Percentiles rank a stretch among this genome's conserved stretches.
phyloP scores from a whole-genome alignment of 441 rosid species.

The Brassica hybrid region DNA sequence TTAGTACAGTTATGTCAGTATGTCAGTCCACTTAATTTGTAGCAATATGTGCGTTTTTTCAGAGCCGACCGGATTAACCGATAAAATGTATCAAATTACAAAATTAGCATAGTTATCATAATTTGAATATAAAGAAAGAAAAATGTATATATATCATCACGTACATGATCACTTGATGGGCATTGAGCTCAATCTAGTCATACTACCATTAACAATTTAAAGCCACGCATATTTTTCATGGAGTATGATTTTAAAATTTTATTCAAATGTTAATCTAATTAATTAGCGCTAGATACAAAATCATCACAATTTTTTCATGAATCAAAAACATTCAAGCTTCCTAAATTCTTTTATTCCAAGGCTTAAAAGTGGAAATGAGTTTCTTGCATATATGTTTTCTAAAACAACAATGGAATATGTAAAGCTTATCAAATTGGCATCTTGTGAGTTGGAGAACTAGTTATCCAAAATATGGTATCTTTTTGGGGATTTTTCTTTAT shows the following conservation, averaged over 20 bases:
- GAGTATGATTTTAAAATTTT: background rate
- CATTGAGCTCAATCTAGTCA: background rate
- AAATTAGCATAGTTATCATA: too few species aligned
- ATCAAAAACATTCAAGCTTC: background rate
- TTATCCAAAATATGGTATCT: constrained; percentile 52
- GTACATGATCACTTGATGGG: background rate
- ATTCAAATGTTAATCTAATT: background rate
- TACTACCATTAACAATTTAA: too few species aligned
- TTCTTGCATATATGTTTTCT: background rate
- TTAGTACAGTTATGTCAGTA: background rate
- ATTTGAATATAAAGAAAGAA: too few species aligned
- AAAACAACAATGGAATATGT: constrained; percentile 23
- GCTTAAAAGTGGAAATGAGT: too few species aligned
- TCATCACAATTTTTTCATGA: background rate
- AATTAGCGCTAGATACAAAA: background rate
- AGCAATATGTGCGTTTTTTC: too few species aligned
- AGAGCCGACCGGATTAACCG: too few species aligned
- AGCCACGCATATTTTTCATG: background rate
- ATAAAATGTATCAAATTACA: too few species aligned
- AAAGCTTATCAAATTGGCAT: constrained; percentile 46
- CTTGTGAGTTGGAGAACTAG: constrained; percentile 48
- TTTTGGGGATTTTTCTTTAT: constrained; percentile 27
- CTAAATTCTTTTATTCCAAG: too few species aligned
- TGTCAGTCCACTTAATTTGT: too few species aligned
- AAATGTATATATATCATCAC: too few species aligned